Evolutionary conservation across 2,329 filamentous ascomycete species (phyloP), one percentile per base, ranked within the genome.

Genomic region (Ascochyta fabae): DNA sequence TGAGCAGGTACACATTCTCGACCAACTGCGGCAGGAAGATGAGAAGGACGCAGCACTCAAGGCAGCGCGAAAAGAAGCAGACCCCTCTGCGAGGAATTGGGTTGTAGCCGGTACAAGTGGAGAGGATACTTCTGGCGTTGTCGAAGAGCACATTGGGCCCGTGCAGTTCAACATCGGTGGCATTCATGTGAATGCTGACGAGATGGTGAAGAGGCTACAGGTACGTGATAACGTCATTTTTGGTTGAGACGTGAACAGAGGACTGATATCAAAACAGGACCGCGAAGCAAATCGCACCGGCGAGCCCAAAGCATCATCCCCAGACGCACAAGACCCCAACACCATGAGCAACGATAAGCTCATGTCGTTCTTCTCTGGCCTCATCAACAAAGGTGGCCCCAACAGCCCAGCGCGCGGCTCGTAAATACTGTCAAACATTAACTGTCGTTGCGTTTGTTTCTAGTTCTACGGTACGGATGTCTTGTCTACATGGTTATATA

Each of bases 111-210:
- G n/a, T 3, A 34, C 47, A 19, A 29, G 36, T n/a, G 34, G 60
- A 9, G 71, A 74, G 0, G 71, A 72, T 22, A 62, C 58, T 8
- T 73, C 72, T 36, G 72, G 74, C n/a, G 71, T 77, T 10, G 74
- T 78, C 4, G 75, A 78, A 50, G 73, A 77, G 56, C 92, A 96
- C 67, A 96, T 96, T 68, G 93, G 93, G 0, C 92, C 93, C 0
- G 92, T 97, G 61, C 92, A 96, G 71, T 97, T 98, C 79, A 99
- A 99, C 74, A 95, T 99, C 84, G 95, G 95, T 38, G 95, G 95
- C 48, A 97, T 99, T 60, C 92, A 96, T 72, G 91, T 96, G 27
- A 92, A 97, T 76, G 92, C 92, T 8, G 93, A 96, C 70, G 92
- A 96, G 69, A 95, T 96, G 89, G 79, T 96, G 54, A 89, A 92